Base-by-base conservation (phyloP, 176 grass and related monocot species). In the Avena insularis region DNA sequence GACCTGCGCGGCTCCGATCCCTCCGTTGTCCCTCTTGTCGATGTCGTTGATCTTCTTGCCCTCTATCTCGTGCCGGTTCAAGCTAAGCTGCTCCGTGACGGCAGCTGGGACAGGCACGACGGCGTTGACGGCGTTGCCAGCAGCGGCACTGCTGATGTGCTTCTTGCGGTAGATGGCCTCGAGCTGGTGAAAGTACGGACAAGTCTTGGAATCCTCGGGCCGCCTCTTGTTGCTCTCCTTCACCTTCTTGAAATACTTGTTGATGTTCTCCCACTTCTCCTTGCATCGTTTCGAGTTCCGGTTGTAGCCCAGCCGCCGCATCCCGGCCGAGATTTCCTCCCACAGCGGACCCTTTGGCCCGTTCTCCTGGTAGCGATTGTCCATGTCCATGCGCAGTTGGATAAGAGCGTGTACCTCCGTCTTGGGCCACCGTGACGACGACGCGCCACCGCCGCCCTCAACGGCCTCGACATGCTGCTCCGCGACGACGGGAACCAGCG, bases 241-340 rank as follows among this genome's bases (percentile, higher is more conserved):
- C 69, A 98, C 93, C 90, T 93, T 96, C 82, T 98, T 98, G 96
- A 91, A 98, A 84, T 98, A 98, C 58, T 98, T 98, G 93, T 98
- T 98, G 79, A 98, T 96, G 80, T 98, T 98, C 83, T 98, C 96
- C 96, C 96, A 98, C 85, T 98, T 98, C 88, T 98, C 96, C 90
- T 98, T 98, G 92, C 96, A 98, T 33, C 96, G 89, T 87, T 98
- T 98, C 0, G 96, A 86, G 73, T 87, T 96, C 50, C 96, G 87
- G 89, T 87, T 94, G 90, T 94, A 98, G 2, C 96, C 96, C 63
- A 98, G 77, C 69, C 80, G 85, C 82, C 90, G 89, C 93, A 98
- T 98, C 29, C 87, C 92, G 1, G 80, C 12, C 0, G 96, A 96
- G 67, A 98, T 98, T 1, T 98, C 93, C 89, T 98, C 93, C 96